Evolutionary conservation across 352 stramenopile genomes (phyloP), one percentile per base, ranked within the genome.

Genomic region (Blastocystis sp.): DNA sequence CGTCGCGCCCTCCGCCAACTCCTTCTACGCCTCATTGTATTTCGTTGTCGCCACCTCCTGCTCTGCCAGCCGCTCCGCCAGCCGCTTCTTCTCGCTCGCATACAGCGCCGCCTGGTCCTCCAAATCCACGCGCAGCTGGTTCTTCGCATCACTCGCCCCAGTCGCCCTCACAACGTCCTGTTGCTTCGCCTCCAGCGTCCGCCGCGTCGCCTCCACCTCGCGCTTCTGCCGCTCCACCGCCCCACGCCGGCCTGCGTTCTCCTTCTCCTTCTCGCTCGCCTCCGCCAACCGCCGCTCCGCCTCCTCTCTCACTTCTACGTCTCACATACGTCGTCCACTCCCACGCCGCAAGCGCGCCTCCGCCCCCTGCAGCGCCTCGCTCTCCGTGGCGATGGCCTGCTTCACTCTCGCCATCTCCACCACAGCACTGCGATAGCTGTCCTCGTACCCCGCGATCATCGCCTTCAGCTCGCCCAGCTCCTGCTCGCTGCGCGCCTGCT

Each of bases 181-280:
- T 1, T 61, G 9, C 10, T 56, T 45, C 21, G 67, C 74, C 1
- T 62, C 74, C 28, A 84, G n/a, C 17, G 34, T 11, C 38, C 41
- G 48, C 2, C 19, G 34, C 11, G 52, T 23, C 59, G 71, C 71
- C 38, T 53, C 45, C 1, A 90, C 80, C 53, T 89, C 78, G 45
- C 89, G 41, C 80, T 89, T 89, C 65, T 74, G 60, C 70, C 82
- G 61, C 38, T 90, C 89, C n/a, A 88, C 89, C n/a, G 60, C 76
- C 5, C 48, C 21, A 17, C 40, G 10, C 53, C 61, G 14, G 5
- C 38, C 21, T 1, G 53, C 40, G 17, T 76, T 81, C 9, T 38
- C 34, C 1, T 48, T 60, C 56, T 82, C 28, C 52, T 56, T 56
- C 61, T 61, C 43, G 7, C 7, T 38, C 40, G 43, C 21, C 40